phyloP scores from a whole-genome alignment of 495 filamentous ascomycete genomes.

The Diplogelasinospora grovesii region DNA sequence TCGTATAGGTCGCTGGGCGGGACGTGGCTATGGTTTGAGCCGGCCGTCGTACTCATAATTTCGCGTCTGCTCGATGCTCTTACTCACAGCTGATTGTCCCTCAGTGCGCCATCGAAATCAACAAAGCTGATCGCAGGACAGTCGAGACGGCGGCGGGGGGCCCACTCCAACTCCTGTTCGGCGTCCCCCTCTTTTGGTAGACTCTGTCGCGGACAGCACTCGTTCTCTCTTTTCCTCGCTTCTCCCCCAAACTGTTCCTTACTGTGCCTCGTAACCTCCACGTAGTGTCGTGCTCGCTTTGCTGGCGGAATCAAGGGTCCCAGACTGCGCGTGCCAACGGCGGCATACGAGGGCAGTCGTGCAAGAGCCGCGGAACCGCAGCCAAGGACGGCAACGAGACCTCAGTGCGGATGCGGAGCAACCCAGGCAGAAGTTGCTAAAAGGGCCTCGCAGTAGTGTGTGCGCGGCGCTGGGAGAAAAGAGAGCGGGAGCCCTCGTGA shows the following conservation, averaged over 20 bases:
- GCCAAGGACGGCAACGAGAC: conserved; percentile 16
- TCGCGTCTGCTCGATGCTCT: conserved; percentile 24
- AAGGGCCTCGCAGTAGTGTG: conserved; percentile 5
- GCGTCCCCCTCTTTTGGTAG: background rate
- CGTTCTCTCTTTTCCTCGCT: background rate
- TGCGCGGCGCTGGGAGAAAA: conserved; percentile 15
- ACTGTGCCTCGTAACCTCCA: conserved; percentile 7
- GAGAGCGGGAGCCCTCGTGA: conserved; percentile 24
- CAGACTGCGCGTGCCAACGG: conserved; percentile 9
- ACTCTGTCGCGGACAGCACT: background rate
- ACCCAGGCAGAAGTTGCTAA: conserved; percentile 13
- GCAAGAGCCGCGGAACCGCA: conserved; percentile 25
- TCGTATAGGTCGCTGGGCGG: conserved; percentile 38
- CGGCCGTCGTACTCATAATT: conserved; percentile 39
- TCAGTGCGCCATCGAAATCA: conserved; percentile 28
- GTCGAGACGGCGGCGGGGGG: background rate
- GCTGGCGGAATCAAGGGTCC: conserved; percentile 2
- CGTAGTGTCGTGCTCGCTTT: conserved; percentile 7
- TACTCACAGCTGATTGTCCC: conserved; percentile 20
- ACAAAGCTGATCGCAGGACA: conserved; percentile 1
- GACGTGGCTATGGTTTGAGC: conserved; percentile 32
- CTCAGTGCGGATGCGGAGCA: conserved; percentile 6
- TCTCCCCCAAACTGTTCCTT: background rate
- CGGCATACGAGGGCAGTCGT: conserved; percentile 20
- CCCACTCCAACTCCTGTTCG: background rate